Evolutionary conservation across 164 flowering plant genomes (phyloP).

Genomic region (Cinnamomum micranthum): DNA sequence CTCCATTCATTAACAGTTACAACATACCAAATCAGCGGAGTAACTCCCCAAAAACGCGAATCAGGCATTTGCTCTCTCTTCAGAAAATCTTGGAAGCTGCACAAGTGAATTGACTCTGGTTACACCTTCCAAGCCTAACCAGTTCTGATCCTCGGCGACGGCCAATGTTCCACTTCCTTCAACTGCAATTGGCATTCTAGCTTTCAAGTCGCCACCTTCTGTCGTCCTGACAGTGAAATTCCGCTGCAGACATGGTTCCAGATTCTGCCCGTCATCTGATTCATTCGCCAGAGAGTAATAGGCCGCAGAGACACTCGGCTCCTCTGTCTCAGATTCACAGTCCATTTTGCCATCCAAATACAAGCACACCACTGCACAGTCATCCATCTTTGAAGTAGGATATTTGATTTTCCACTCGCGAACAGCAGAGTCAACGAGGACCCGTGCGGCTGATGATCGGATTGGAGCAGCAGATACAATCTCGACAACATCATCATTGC

Average conservation of each 20-base stretch:
- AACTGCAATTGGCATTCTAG: constrained; percentile 21
- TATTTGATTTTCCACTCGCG: constrained; percentile 86
- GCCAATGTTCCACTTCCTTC: constrained; percentile 30
- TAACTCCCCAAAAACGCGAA: neutral
- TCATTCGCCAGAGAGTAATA: constrained; percentile 59
- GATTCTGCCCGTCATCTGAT: constrained; percentile 65
- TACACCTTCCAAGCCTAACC: constrained; percentile 90
- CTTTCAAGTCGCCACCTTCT: constrained; percentile 37
- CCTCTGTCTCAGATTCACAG: constrained; percentile 69
- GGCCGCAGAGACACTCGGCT: constrained; percentile 55
- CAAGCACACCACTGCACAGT: constrained; percentile 87
- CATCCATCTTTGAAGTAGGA: constrained; percentile 95
- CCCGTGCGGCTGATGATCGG: constrained; percentile 70
- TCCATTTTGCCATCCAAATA: constrained; percentile 84
- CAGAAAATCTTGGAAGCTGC: constrained; percentile 89
- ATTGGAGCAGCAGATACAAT: constrained; percentile 65
- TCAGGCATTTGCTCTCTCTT: constrained; percentile 48
- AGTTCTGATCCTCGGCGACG: constrained; percentile 59
- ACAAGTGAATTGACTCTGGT: constrained; percentile 85
- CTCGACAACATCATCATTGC: constrained; percentile 90
- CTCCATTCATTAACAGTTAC: neutral
- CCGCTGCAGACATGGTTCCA: constrained; percentile 66
- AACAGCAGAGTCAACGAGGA: constrained; percentile 73
- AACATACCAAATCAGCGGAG: neutral
- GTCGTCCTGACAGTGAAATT: constrained; percentile 69